Base-by-base conservation (phyloP, 371 early-diverging fungal genomes). In the Mucor lusitanicus region DNA sequence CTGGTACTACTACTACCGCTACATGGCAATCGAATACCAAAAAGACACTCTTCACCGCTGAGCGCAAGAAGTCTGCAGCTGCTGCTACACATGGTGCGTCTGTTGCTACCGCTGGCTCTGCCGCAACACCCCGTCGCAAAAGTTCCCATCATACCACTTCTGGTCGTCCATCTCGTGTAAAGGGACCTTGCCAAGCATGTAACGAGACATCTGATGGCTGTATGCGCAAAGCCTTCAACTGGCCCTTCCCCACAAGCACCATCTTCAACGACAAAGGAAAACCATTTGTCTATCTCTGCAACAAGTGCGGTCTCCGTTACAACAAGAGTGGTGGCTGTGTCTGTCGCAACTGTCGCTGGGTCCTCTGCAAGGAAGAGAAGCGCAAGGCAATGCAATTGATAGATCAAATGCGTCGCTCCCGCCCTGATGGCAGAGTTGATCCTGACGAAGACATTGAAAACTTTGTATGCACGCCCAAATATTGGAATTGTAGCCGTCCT, bases 221-320 rank as follows among this genome's bases (percentile, higher is more conserved):
- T 63, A 83, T 83, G 79, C 76, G 83, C n/a, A 83, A 83, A 40
- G 83, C 80, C 13, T 83, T 79, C 55, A 65, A 80, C 66, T 83
- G 83, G 83, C 83, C 83, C n/a, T 80, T 83, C 59, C 68, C 78
- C 53, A 69, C 74, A 9, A 72, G 67, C 58, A 59, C 67, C 0
- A 48, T 71, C 3, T 77, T 74, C 57, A 74, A 79, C 67, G 79
- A 79, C 50, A 80, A 83, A 56, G 83, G 83, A 15, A 69, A 71
- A 30, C 75, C 79, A 1, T 83, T 75, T 76, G 81, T 80, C 56
- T 79, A 80, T 65, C 73, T 83, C 23, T 83, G 83, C 67, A 83
- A 83, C 75, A 83, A 83, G 61, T 83, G 83, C 70, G 83, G 83
- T 15, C 73, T 83, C 19, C 59, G 83, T 59, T 83, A 78, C 56